These are phyloP conservation scores for Cornus controversa DNA, from an alignment of 148 eudicot species.

Conservation along the genomic window DNA sequence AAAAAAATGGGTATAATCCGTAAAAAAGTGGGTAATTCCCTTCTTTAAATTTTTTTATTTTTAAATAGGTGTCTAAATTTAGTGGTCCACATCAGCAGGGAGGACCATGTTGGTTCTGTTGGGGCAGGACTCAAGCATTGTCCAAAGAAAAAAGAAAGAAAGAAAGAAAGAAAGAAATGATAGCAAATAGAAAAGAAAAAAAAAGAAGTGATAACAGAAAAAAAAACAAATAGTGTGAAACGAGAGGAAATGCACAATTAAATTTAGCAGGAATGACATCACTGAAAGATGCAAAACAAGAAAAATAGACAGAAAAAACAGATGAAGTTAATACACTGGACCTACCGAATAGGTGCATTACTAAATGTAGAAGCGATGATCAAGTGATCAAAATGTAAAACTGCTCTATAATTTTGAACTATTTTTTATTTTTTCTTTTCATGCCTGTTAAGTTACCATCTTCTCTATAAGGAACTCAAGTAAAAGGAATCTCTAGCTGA, in stretches of 20 bases:
- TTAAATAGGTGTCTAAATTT: too few relatives aligned
- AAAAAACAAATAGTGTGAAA: too few relatives aligned
- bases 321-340: neutral
- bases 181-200: neutral
- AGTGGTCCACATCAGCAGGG: too few relatives aligned
- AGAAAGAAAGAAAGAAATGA: too few relatives aligned
- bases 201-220: neutral
- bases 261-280: neutral
- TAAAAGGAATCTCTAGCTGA: too few relatives aligned
- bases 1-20: too few relatives aligned
- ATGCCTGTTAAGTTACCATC: neutral
- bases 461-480: neutral
- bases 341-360: neutral
- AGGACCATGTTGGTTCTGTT: too few relatives aligned
- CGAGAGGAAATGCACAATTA: too few relatives aligned
- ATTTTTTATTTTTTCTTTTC: neutral
- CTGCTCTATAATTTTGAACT: neutral
- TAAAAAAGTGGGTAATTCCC: too few relatives aligned
- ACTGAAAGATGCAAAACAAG: neutral
- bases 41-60: too few relatives aligned
- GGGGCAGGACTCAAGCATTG: too few relatives aligned
- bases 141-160: too few relatives aligned
- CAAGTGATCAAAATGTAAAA: neutral
- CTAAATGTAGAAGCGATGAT: neutral
- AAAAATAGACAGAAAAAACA: neutral